phyloP scores from a whole-genome alignment of 179 eudicot genomes.

The Vitellaria paradoxa region DNA sequence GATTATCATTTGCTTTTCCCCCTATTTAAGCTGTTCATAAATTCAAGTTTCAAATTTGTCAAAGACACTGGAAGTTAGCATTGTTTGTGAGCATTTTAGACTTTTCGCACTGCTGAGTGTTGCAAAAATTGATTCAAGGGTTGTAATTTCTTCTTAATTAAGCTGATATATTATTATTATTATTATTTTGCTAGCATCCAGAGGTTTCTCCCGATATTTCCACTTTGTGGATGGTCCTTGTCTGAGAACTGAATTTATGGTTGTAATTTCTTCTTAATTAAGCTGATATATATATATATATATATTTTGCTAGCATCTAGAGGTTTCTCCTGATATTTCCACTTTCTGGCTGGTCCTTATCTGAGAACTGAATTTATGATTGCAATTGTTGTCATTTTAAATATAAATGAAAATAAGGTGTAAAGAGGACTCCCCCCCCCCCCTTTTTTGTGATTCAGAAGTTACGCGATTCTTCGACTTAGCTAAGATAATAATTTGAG shows the following conservation, averaged over 20 bases:
- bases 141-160: not conserved
- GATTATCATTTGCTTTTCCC: no score
- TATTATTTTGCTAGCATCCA: not conserved
- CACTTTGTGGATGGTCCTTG: no score
- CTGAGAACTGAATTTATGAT: not conserved
- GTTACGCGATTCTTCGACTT: not conserved
- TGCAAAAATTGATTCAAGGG: not conserved
- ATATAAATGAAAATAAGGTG: not conserved
- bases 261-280: no score
- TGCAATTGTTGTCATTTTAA: not conserved
- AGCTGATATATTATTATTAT: not conserved
- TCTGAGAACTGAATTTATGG: no score
- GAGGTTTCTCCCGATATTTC: not conserved
- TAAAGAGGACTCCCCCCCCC: not conserved
- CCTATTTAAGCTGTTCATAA: no score
- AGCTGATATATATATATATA: no score
- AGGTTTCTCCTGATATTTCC: no score
- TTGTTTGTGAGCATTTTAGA: not conserved
- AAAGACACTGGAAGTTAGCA: not conserved
- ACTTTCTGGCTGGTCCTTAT: not conserved
- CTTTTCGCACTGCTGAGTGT: not conserved
- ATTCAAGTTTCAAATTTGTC: not conserved
- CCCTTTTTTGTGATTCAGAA: not conserved
- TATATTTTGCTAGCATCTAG: no score
- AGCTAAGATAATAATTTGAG: not conserved